A percentile compares a stretch with the other conserved stretches of the same genome.
Evolutionary conservation across 345 rosid genomes (phyloP).

Genomic region (Draba incana): DNA sequence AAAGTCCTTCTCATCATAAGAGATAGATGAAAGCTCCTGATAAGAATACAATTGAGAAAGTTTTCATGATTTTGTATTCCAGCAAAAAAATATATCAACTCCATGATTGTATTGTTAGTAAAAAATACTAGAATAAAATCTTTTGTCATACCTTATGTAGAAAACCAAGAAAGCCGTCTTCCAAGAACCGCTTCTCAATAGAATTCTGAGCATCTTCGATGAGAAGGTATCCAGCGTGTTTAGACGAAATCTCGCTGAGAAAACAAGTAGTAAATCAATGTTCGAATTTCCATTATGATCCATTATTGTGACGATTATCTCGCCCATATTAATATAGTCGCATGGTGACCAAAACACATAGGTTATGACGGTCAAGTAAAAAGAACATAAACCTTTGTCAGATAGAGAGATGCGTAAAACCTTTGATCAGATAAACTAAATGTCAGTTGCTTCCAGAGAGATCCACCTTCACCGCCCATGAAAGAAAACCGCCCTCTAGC

Average conservation of each 20-base stretch:
- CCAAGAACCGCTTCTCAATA: conserved; percentile 50
- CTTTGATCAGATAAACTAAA: conserved; percentile 75
- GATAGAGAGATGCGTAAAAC: conserved; percentile 54
- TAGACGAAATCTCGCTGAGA: conserved; percentile 46
- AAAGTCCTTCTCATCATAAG: conserved; percentile 67
- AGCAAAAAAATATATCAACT: conserved; percentile 3
- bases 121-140: neutral
- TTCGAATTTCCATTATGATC: neutral
- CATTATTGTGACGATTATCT: conserved; percentile 10
- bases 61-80: neutral
- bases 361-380: conserved; percentile 23
- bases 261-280: conserved; percentile 17
- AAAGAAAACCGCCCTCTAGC: conserved; percentile 89
- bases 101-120: neutral
- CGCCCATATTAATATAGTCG: conserved; percentile 19
- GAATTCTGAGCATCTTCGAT: conserved; percentile 65
- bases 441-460: conserved; percentile 92
- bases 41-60: conserved; percentile 6
- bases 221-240: conserved; percentile 60
- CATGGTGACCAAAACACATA: conserved; percentile 19
- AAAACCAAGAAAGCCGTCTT: conserved; percentile 75
- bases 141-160: conserved; percentile 62
- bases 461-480: conserved; percentile 96
- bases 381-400: conserved; percentile 36
- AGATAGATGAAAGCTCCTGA: conserved; percentile 77